Evolutionary conservation across 1,139 yeast species (phyloP).

Genomic region (Kodamaea sp.): DNA sequence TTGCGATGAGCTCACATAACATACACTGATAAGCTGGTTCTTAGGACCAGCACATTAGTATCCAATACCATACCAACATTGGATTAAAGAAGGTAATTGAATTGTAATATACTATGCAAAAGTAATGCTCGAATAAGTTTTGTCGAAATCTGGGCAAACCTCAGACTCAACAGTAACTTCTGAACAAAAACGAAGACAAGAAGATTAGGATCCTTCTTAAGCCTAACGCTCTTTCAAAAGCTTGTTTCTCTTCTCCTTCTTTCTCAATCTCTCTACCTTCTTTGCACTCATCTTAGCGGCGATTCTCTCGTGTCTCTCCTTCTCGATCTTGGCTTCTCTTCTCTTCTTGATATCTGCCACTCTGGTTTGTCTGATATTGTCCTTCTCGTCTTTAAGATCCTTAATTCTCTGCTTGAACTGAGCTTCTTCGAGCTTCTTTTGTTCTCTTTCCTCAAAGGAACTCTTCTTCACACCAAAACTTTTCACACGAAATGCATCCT

Average conservation of each 20-base stretch:
- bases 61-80: too few species aligned
- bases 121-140: too few species aligned
- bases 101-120: too few species aligned
- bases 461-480: conserved; percentile 18
- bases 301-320: conserved; percentile 68
- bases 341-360: conserved; percentile 60
- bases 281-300: conserved; percentile 77
- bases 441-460: conserved; percentile 32
- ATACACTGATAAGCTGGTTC: too few species aligned
- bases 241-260: conserved; percentile 81
- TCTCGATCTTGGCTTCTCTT: conserved; percentile 69
- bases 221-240: conserved; percentile 67
- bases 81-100: too few species aligned
- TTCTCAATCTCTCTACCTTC: conserved; percentile 76
- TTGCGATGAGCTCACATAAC: too few species aligned
- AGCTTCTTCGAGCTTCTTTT: conserved; percentile 40
- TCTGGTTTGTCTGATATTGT: conserved; percentile 48
- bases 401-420: conserved; percentile 55
- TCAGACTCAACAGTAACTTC: too few species aligned
- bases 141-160: too few species aligned
- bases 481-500: conserved; percentile 28
- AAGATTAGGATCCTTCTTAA: too few species aligned
- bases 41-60: too few species aligned
- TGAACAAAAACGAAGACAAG: too few species aligned
- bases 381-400: conserved; percentile 63